Conservation (phyloP, 1,284 basidiomycete species). For the Flammula alnicola region DNA sequence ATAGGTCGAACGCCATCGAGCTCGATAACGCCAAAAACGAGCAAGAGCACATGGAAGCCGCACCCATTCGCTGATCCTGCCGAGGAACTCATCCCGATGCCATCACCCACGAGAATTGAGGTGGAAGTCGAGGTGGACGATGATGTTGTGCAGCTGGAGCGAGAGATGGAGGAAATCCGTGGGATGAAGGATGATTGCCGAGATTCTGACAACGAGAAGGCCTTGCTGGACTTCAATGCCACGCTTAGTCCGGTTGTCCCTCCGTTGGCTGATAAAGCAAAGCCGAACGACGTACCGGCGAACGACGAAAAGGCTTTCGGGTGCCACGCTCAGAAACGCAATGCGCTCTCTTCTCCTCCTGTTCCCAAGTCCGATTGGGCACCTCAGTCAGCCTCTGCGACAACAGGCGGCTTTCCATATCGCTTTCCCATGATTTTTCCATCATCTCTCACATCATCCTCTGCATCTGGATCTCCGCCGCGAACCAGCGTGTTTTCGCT, state of each 20-base stretch:
- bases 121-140: neutral
- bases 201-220: conserved; percentile 1
- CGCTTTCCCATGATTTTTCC: conserved; percentile 24
- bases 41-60: conserved; percentile 13
- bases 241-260: neutral
- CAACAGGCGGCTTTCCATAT: conserved; percentile 14
- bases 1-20: conserved; percentile 1
- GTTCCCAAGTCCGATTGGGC: conserved; percentile 15
- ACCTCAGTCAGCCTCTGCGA: conserved; percentile 4
- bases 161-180: conserved; percentile 21
- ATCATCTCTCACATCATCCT: neutral
- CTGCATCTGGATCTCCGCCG: conserved; percentile 2
- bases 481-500: neutral
- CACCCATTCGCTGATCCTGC: conserved; percentile 21
- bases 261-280: neutral
- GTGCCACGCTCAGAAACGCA: conserved; percentile 14
- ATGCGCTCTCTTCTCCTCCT: conserved; percentile 18
- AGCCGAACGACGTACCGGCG: neutral
- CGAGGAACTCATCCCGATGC: neutral
- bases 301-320: neutral
- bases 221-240: neutral
- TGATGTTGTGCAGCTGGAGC: conserved; percentile 21
- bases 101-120: neutral
- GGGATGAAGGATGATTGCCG: conserved; percentile 7
- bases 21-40: conserved; percentile 2